A percentile compares a stretch with the other conserved stretches of the same genome.
Conservation (phyloP, 768 basidiomycete species). For the Rhodotorula toruloides region DNA sequence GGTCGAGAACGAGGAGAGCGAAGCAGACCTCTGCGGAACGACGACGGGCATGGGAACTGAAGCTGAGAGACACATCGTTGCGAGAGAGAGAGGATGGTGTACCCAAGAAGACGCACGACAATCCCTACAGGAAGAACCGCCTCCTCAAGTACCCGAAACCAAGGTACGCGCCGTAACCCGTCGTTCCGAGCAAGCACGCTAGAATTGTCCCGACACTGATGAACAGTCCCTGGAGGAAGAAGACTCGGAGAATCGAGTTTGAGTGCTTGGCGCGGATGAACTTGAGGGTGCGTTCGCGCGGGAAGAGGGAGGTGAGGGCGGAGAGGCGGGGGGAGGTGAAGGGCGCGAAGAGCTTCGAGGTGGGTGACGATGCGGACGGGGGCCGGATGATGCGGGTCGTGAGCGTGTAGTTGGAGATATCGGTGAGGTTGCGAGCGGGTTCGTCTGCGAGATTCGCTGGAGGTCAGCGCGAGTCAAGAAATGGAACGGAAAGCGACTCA, state of each 20-base stretch:
- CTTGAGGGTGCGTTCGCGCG: not conserved
- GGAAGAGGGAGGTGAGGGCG: not conserved
- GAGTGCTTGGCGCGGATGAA: not conserved
- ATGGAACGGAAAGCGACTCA: not conserved
- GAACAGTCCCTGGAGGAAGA: constrained; percentile 13
- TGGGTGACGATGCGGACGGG: not conserved
- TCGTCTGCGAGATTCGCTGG: not conserved
- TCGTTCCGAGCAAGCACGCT: not conserved
- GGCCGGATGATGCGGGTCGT: not conserved
- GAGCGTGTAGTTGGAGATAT: not conserved
- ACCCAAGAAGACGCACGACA: too few species aligned
- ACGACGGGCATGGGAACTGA: too few species aligned
- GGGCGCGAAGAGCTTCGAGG: not conserved
- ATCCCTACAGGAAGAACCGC: too few species aligned
- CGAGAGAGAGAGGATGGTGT: too few species aligned
- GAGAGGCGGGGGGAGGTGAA: not conserved
- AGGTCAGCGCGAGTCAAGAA: not conserved
- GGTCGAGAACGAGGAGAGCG: too few species aligned
- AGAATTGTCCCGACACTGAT: not conserved
- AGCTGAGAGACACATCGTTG: too few species aligned
- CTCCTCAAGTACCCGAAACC: too few species aligned
- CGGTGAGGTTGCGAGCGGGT: not conserved
- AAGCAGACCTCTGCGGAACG: too few species aligned
- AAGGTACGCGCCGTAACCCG: too few species aligned
- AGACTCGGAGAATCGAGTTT: constrained; percentile 1